Base-by-base conservation (phyloP, 78 protist species). In the Protostelium mycophagum region DNA sequence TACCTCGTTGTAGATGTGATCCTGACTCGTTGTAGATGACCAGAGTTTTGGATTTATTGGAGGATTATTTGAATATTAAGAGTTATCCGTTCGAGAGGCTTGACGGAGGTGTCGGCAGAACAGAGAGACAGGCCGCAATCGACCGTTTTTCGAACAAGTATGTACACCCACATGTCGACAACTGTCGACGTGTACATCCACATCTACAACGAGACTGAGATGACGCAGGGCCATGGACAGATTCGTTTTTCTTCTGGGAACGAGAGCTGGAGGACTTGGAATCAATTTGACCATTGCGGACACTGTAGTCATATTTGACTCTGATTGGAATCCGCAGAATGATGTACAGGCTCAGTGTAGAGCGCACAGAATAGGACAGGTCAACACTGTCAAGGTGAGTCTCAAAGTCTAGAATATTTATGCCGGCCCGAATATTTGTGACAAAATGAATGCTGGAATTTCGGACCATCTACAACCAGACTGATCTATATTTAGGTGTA, bases 301-400 rank as follows among this genome's bases (percentile, higher is more conserved):
- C 88, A 98, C 96, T 10, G 99, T 98, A 31, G 88, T 98, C 86
- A 96, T 98, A 86, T 98, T 95, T 87, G 99, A 98, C 87, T 63
- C 92, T n/a, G 99, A 98, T 88, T 98, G 99, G 99, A 97, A 98
- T 90, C 99, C 99, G 28, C 99, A 97, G 89, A 92, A 96, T 34
- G 99, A 98, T 84, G 9, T 98, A 36, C 99, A 98, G 83, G 92
- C 96, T 31, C 97, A 96, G 34, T 90, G 91, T 31, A 38, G 98
- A 36, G 94, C 98, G 83, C 99, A 98, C 89, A 91, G 99, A 37
- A 96, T 97, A 87, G 99, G 99, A n/a, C 99, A 98, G 89, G 97
- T 92, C 28, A 91, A 91, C 36, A 89, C 93, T 63, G 97, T 97
- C 36, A 97, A 95, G 83, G 73, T 51, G 73, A 51, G 31, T 25